phyloP scores from a whole-genome alignment of 2,329 filamentous ascomycete species.

The Microcyclospora tardicrescens region DNA sequence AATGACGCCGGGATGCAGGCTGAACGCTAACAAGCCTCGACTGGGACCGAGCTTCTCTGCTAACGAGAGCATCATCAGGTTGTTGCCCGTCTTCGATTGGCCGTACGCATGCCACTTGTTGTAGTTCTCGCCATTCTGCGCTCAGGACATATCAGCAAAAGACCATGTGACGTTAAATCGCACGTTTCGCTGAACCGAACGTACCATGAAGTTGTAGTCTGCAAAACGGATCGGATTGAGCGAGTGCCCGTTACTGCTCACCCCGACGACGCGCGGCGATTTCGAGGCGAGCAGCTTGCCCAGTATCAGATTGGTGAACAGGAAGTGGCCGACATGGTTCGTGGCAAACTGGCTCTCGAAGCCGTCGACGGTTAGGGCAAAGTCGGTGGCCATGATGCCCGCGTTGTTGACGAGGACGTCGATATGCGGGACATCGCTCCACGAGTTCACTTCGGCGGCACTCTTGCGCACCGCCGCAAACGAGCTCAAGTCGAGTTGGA shows the following conservation, averaged over 20 bases:
- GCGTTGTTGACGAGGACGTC: constrained; percentile 37
- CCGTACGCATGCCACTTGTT: constrained; percentile 23
- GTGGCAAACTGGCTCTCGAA: constrained; percentile 40
- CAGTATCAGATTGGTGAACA: constrained; percentile 23
- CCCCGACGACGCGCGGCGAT: constrained; percentile 17
- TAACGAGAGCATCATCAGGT: constrained; percentile 30
- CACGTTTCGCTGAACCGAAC: constrained; percentile 10
- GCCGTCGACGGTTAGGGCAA: constrained; percentile 31
- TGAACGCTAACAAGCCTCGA: constrained; percentile 24
- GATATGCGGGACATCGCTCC: constrained; percentile 23
- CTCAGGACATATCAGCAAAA: neutral
- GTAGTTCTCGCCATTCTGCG: neutral
- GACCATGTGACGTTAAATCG: constrained; percentile 4
- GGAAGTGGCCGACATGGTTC: constrained; percentile 42
- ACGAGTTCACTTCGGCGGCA: constrained; percentile 23
- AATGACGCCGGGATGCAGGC: constrained; percentile 27
- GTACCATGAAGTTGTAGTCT: constrained; percentile 23
- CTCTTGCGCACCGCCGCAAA: constrained; percentile 26
- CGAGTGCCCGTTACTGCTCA: constrained; percentile 14
- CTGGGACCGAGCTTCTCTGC: constrained; percentile 19
- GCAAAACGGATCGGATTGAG: constrained; percentile 22
- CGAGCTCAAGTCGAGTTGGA: constrained; percentile 29
- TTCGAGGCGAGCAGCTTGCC: constrained; percentile 5
- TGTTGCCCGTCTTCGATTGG: constrained; percentile 35
- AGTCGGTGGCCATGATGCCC: constrained; percentile 28